phyloP scores from a whole-genome alignment of 495 filamentous ascomycete species.

The Xylaria acuta region DNA sequence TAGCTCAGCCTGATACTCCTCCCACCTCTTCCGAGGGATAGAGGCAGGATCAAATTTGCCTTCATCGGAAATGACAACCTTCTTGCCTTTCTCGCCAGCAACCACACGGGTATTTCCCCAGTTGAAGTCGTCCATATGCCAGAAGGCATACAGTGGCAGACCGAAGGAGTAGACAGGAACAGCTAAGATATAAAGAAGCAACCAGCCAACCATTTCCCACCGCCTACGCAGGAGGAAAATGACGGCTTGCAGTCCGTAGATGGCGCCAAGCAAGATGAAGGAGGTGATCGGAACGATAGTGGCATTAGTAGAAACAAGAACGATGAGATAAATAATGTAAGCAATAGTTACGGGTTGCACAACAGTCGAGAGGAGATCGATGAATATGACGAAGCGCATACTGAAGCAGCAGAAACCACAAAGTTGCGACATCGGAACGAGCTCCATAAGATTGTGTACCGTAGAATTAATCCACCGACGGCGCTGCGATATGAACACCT shows the following conservation, averaged over 20 bases:
- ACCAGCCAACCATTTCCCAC: constrained; percentile 99
- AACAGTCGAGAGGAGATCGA: constrained; percentile 90
- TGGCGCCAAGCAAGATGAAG: constrained; percentile 87
- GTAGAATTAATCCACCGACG: constrained; percentile 99
- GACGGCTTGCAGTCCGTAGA: constrained; percentile 95
- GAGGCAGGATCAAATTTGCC: constrained; percentile 94
- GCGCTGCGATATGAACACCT: constrained; percentile 95
- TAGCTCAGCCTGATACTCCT: constrained; percentile 96
- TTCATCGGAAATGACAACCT: constrained; percentile 94
- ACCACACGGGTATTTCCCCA: constrained; percentile 98
- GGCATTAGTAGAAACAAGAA: constrained; percentile 65
- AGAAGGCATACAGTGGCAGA: constrained; percentile 95
- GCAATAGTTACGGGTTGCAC: constrained; percentile 91
- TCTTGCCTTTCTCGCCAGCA: constrained; percentile 91
- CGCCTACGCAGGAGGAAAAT: constrained; percentile 96
- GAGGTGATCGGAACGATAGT: constrained; percentile 78
- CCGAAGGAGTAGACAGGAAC: constrained; percentile 91
- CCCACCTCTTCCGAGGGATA: constrained; percentile 98
- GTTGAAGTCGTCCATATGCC: constrained; percentile 99
- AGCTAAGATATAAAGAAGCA: constrained; percentile 93
- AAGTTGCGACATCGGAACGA: constrained; percentile 89
- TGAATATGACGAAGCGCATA: constrained; percentile 97
- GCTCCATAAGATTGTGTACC: constrained; percentile 95
- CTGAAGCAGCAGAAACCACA: constrained; percentile 99
- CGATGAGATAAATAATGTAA: constrained; percentile 90